Evolutionary conservation across 2,329 filamentous ascomycete genomes (phyloP), one percentile per base, ranked within the genome.

Genomic region (Penicillium expansum): DNA sequence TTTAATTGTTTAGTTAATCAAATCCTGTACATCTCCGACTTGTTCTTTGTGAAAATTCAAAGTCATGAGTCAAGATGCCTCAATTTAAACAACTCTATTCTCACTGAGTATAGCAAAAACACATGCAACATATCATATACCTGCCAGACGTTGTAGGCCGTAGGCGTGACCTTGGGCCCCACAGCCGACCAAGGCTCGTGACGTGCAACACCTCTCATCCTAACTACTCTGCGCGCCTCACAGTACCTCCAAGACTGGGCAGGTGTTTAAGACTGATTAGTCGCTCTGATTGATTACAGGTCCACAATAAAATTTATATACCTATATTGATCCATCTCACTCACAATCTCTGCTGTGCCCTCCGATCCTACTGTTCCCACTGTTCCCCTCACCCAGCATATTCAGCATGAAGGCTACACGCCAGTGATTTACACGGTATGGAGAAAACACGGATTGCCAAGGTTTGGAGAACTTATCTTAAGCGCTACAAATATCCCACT

Each of bases 391-490:
- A 30, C 48, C 35, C 27, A 24, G 20, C 35, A 35, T 29, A 44
- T 55, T 41, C 60, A 63, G 51, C 58, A 74, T 73, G 72, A 74
- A 73, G 64, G 58, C 67, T 56, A 63, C 66, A 65, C 67, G 65
- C 63, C 58, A 69, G 65, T 69, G 65, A 74, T 63, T 51, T 58
- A 63, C 59, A 61, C 68, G 71, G 68, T 65, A 77, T 77, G 75
- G 75, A 77, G 66, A 75, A 67, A 72, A 77, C 75, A 72, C 74
- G 74, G 61, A 66, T 77, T 53, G 74, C 75, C 62, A 77, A 76
- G 74, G 75, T 77, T 55, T 33, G 66, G 11, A 30, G 14, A 38
- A 57, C 49, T 33, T 32, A 29, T 38, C 20, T 58, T 13, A n/a
- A 39, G 10, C 43, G 20, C 32, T 24, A 41, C 18, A 45, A 13